Percentiles rank a stretch among this genome's conserved stretches.
phyloP scores from a whole-genome alignment of 2,329 filamentous ascomycete genomes.

The Stagonosporopsis cucurbitacearum region DNA sequence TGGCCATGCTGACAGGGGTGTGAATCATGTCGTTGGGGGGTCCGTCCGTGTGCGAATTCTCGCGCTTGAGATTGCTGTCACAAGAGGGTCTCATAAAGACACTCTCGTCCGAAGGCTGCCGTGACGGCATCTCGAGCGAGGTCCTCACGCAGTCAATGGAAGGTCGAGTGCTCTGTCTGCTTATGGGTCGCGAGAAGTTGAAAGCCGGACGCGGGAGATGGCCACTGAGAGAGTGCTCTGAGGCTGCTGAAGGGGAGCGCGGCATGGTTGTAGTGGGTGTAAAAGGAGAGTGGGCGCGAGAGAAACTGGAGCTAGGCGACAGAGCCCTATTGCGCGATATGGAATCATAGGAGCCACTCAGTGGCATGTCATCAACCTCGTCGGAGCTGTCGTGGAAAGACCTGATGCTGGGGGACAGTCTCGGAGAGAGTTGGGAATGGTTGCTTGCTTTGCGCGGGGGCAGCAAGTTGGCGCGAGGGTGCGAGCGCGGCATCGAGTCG shows the following conservation, averaged over 20 bases:
- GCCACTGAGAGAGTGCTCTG: conserved; percentile 73
- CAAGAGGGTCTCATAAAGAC: conserved; percentile 48
- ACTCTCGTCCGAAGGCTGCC: conserved; percentile 48
- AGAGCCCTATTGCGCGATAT: conserved; percentile 72
- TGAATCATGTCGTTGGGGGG: conserved; percentile 70
- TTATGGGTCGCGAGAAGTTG: conserved; percentile 93
- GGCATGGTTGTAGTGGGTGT: conserved; percentile 67
- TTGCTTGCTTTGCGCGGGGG: conserved; percentile 52
- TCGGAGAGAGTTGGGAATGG: conserved; percentile 40
- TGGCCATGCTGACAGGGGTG: conserved; percentile 75
- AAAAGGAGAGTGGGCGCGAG: conserved; percentile 65
- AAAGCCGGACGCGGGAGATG: conserved; percentile 75
- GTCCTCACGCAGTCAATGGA: conserved; percentile 47
- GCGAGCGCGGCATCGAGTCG: conserved; percentile 40
- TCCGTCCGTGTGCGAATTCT: conserved; percentile 48
- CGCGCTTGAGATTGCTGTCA: conserved; percentile 47
- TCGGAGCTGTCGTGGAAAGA: conserved; percentile 63
- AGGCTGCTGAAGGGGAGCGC: conserved; percentile 83
- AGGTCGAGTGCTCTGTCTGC: conserved; percentile 68
- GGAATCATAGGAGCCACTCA: conserved; percentile 67
- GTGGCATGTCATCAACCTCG: conserved; percentile 72
- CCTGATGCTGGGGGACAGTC: conserved; percentile 53
- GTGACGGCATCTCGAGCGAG: conserved; percentile 43
- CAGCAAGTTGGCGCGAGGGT: conserved; percentile 41
- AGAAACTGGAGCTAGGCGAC: conserved; percentile 72